Evolutionary conservation across 2,329 filamentous ascomycete species (phyloP).

Genomic region (Chrysoporthe cubensis): DNA sequence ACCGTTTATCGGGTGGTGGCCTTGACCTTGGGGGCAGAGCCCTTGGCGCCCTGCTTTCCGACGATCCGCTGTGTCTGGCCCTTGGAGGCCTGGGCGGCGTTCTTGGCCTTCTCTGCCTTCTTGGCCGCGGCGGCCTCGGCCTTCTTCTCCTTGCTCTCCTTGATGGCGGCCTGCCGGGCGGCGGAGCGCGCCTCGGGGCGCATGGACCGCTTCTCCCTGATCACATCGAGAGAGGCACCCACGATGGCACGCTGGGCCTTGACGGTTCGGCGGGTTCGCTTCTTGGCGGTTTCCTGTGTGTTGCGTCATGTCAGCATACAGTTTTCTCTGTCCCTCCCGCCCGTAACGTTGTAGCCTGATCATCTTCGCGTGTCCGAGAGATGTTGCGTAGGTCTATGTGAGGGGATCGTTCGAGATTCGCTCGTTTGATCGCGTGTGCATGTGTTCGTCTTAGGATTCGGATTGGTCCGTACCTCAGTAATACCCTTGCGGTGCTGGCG

Average conservation of each 20-base stretch:
- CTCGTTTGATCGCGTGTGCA: slow-evolving; percentile 3
- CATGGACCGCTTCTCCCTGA: slow-evolving; percentile 97
- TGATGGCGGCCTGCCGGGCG: slow-evolving; percentile 87
- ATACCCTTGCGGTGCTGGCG: slow-evolving; percentile 99
- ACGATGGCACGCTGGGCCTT: slow-evolving; percentile 99
- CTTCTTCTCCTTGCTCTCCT: slow-evolving; percentile 99
- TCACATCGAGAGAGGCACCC: slow-evolving; percentile 98
- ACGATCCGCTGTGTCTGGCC: slow-evolving; percentile 79
- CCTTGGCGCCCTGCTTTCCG: slow-evolving; percentile 98
- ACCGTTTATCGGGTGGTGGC: slow-evolving; percentile 78
- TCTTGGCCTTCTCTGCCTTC: slow-evolving; percentile 99
- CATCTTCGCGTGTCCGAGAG: slow-evolving; percentile 2
- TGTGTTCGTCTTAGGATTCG: slow-evolving; percentile 19
- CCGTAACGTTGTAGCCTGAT: background rate
- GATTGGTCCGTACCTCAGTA: slow-evolving; percentile 82
- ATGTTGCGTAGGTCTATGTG: slow-evolving; percentile 8
- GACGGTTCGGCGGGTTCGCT: slow-evolving; percentile 96
- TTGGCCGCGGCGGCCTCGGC: slow-evolving; percentile 82
- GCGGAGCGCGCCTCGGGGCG: slow-evolving; percentile 95
- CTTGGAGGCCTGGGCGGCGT: slow-evolving; percentile 72
- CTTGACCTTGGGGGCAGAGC: slow-evolving; percentile 81
- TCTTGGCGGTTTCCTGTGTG: slow-evolving; percentile 97
- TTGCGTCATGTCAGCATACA: slow-evolving; percentile 43
- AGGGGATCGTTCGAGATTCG: slow-evolving; percentile 7
- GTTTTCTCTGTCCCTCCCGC: slow-evolving; percentile 11